These are phyloP conservation scores for Goffeauzyma gilvescens DNA, from an alignment of 768 basidiomycete genomes.

Conservation along the genomic window DNA sequence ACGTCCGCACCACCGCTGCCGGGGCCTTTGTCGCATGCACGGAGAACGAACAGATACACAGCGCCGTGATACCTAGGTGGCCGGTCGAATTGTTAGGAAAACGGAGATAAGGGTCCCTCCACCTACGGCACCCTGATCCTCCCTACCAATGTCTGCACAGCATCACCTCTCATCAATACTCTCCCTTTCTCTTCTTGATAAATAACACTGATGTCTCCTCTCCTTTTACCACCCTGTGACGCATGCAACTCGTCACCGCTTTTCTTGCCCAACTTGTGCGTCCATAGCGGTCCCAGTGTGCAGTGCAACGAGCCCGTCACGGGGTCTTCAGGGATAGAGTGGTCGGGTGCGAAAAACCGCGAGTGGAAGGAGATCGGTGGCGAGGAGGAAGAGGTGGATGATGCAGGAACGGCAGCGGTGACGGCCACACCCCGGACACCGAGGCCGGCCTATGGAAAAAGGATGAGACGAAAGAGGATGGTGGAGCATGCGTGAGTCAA, in stretches of 20 bases:
- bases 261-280: not conserved
- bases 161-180: slow-evolving; percentile 8
- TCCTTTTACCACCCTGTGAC: slow-evolving; percentile 7
- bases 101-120: too few species aligned
- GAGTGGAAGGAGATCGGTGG: slow-evolving; percentile 5
- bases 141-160: too few species aligned
- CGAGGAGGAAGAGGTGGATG: not conserved
- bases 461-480: not conserved
- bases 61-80: too few species aligned
- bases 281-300: slow-evolving; percentile 5
- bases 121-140: too few species aligned
- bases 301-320: slow-evolving; percentile 11
- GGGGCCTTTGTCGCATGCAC: too few species aligned
- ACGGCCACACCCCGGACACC: not conserved
- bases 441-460: not conserved
- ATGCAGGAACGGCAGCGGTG: not conserved
- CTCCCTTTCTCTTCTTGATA: slow-evolving; percentile 8
- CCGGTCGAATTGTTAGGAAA: too few species aligned
- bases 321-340: slow-evolving; percentile 7
- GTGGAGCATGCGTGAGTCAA: too few species aligned
- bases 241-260: slow-evolving; percentile 5
- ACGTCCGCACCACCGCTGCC: too few species aligned
- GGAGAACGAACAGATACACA: too few species aligned
- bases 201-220: slow-evolving; percentile 7
- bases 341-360: slow-evolving; percentile 2